Conservation (phyloP, 352 stramenopile species). For the Phytophthora megakarya region DNA sequence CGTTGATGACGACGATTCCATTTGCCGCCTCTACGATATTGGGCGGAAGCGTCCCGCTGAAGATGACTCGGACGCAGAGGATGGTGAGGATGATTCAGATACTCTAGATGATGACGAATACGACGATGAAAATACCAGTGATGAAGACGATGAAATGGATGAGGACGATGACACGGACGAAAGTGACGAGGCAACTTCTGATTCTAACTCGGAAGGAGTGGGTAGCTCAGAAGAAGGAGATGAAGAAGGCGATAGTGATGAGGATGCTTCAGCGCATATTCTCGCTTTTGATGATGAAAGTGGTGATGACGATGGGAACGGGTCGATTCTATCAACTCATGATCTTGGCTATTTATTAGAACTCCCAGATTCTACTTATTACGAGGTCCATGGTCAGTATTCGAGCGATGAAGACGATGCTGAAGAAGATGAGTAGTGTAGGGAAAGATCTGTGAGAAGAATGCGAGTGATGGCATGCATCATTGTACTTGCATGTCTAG, state of each 20-base stretch:
- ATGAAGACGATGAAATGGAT: slow-evolving; percentile 53
- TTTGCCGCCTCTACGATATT: slow-evolving; percentile 89
- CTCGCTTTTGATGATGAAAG: slow-evolving; percentile 40
- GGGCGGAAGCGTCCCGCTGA: slow-evolving; percentile 83
- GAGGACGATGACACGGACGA: slow-evolving; percentile 58
- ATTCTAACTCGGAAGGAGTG: slow-evolving; percentile 30
- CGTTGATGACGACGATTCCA: slow-evolving; percentile 71
- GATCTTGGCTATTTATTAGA: slow-evolving; percentile 78
- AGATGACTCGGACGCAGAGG: slow-evolving; percentile 88
- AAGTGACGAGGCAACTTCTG: slow-evolving; percentile 40
- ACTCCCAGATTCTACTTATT: slow-evolving; percentile 71
- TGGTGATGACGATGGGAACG: slow-evolving; percentile 46
- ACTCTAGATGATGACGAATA: slow-evolving; percentile 81
- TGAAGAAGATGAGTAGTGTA: slow-evolving; percentile 53
- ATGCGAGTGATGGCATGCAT: too few relatives aligned
- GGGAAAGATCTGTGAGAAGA: background rate
- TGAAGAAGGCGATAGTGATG: slow-evolving; percentile 32
- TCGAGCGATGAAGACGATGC: slow-evolving; percentile 80
- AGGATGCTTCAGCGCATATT: slow-evolving; percentile 22
- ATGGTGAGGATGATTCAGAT: slow-evolving; percentile 70
- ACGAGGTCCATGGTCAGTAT: slow-evolving; percentile 76
- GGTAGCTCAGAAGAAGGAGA: slow-evolving; percentile 42
- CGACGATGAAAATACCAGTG: slow-evolving; percentile 66
- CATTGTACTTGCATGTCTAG: too few relatives aligned
- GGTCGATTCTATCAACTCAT: slow-evolving; percentile 47